A percentile compares a stretch with the other conserved stretches of the same genome.
phyloP scores from a whole-genome alignment of 164 flowering plant species.

The Cinnamomum chago region DNA sequence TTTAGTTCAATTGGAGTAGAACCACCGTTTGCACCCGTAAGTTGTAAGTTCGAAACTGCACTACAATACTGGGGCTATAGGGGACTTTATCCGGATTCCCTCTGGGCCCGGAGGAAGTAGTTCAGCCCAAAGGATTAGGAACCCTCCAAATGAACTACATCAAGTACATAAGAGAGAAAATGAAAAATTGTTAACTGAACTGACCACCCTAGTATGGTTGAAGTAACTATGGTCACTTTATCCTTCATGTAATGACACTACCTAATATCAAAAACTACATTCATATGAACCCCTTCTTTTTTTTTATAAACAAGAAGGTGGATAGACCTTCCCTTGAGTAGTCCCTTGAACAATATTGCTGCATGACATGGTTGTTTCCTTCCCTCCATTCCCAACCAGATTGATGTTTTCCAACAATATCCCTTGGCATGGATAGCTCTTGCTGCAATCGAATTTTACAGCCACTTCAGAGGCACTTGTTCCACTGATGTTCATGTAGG shows the following conservation, averaged over 20 bases:
- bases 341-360: slow-evolving; percentile 19
- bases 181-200: not conserved
- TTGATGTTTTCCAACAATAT: slow-evolving; percentile 35
- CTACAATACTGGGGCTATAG: too few relatives aligned
- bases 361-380: slow-evolving; percentile 22
- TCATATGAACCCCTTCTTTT: not conserved
- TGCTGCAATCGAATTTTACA: slow-evolving; percentile 41
- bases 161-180: not conserved
- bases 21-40: too few relatives aligned
- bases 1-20: too few relatives aligned
- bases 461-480: slow-evolving; percentile 48
- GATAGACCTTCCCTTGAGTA: slow-evolving; percentile 14
- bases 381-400: slow-evolving; percentile 16
- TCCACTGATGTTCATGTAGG: slow-evolving; percentile 43
- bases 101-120: too few relatives aligned
- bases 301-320: slow-evolving; percentile 9
- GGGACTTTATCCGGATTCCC: too few relatives aligned
- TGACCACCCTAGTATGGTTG: not conserved
- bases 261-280: not conserved
- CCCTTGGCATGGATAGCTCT: slow-evolving; percentile 35
- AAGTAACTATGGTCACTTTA: not conserved
- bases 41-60: too few relatives aligned
- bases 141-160: not conserved
- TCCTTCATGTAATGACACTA: not conserved
- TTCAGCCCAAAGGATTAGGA: too few relatives aligned